Percentiles rank a stretch among this genome's conserved stretches.
These are phyloP conservation scores for Diversispora epigaea DNA, from an alignment of 192 early-diverging fungal species.

Conservation along the genomic window DNA sequence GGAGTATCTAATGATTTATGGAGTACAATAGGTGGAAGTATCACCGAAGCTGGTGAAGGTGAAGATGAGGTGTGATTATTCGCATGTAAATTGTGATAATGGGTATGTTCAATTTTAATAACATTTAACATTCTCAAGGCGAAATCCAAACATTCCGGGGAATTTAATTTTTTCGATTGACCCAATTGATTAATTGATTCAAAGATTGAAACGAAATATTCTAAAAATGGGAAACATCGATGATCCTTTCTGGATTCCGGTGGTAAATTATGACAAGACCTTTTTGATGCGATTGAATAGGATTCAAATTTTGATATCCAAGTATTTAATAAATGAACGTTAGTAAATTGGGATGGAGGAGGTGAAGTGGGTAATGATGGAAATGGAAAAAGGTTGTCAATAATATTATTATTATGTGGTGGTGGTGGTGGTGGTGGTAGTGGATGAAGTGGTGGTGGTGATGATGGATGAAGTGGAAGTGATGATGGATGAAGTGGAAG, in stretches of 20 bases:
- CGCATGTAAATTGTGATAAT: conserved; percentile 10
- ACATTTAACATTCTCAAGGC: conserved; percentile 25
- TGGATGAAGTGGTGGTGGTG: neutral
- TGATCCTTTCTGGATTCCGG: neutral
- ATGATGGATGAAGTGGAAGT: neutral
- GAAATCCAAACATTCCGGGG: conserved; percentile 6
- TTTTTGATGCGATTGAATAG: conserved; percentile 9
- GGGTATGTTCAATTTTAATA: conserved; percentile 21
- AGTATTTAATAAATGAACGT: neutral
- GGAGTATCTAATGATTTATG: conserved; percentile 24
- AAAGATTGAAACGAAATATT: conserved; percentile 23
- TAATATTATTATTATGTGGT: neutral
- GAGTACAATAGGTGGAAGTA: conserved; percentile 14
- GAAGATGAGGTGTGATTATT: neutral
- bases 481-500: neutral
- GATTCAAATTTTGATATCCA: conserved; percentile 23
- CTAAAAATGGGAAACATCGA: conserved; percentile 22
- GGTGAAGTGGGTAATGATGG: neutral
- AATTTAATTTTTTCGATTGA: neutral
- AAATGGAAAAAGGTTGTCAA: neutral
- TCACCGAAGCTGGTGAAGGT: neutral
- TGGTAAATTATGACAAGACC: neutral
- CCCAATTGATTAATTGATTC: conserved; percentile 24
- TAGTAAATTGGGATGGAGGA: conserved; percentile 4
- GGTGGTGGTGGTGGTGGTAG: too few species aligned